Base-by-base conservation (phyloP, 441 rosid genomes). In the Adansonia madagascariensis region DNA sequence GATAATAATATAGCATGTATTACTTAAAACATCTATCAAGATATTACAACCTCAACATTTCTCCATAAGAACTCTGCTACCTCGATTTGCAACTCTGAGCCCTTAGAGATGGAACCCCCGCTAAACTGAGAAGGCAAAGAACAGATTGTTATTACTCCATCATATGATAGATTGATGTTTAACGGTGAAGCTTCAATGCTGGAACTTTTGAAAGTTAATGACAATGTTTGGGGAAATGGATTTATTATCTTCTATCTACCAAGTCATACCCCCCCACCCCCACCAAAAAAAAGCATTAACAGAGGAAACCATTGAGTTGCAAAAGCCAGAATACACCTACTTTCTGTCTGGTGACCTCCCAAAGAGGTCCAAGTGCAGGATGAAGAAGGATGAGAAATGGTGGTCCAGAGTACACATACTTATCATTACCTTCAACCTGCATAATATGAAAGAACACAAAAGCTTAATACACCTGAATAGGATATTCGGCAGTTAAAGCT, bases 331-430 rank as follows among this genome's bases (percentile, higher is more conserved):
- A 50, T 67, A 79, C 43, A 49, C 82, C 81, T 77, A 90, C 99
- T 89, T 93, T 95, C 84, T 92, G 96, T 84, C 92, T 84, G 59
- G 88, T 82, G 65, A 95, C 91, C 83, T 95, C 95, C 98, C 99
- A 95, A 86, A 93, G 92, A 73, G 97, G 97, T 75, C 98, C 99
- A 1, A 93, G 95, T 73, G 94, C 97, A 47, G 98, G 98, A 86
- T 93, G 99, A 74, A 95, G 83, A 88, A 92, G 87, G 80, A 95
- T 92, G 71, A 93, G 91, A 89, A 87, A 93, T 31, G 97, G 97
- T 31, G 98, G 98, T 77, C 92, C 91, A 63, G 88, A 84, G 73
- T 88, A 77, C 52, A 88, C 81, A 77, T 93, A 95, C 18, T 77
- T 86, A 67, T 88, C 92, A 71, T 95, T 92, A 77, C 87, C 77